phyloP scores from a whole-genome alignment of 345 rosid genomes.

The Salix brachista region DNA sequence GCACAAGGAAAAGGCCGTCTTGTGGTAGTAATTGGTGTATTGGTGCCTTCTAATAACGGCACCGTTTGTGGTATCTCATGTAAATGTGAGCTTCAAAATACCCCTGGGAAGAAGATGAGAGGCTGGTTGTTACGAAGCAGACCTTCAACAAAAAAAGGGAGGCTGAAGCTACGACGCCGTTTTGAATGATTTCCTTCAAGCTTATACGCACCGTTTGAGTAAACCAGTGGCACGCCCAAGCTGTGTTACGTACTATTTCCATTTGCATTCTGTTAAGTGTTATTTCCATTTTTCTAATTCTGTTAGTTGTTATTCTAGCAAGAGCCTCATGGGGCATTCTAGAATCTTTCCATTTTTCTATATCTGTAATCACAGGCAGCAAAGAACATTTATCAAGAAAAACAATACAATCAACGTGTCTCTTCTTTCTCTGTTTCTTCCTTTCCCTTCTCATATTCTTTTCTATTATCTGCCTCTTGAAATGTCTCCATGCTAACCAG shows the following conservation, averaged over 20 bases:
- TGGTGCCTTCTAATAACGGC: no score
- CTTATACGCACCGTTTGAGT: not conserved
- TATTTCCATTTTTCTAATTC: no score
- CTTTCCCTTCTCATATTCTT: no score
- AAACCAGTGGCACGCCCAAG: not conserved
- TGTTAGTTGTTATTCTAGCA: not conserved
- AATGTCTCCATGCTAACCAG: no score
- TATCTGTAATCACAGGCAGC: accelerated
- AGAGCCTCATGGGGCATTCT: not conserved
- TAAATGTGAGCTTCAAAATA: not conserved
- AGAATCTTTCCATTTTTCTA: no score
- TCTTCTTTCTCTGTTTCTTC: not conserved
- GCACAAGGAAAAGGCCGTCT: no score
- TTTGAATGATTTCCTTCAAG: not conserved
- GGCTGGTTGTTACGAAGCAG: not conserved
- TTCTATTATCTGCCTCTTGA: no score
- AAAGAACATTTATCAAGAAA: accelerated
- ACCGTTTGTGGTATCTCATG: no score
- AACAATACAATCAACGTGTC: not conserved
- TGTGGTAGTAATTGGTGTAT: no score
- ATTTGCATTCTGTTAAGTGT: not conserved
- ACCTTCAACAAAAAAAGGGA: not conserved
- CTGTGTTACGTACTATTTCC: no score
- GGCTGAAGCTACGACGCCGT: accelerated
- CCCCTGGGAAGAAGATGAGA: not conserved